Conservation (phyloP, 129 eudicot species). For the Kitagawia praeruptora region DNA sequence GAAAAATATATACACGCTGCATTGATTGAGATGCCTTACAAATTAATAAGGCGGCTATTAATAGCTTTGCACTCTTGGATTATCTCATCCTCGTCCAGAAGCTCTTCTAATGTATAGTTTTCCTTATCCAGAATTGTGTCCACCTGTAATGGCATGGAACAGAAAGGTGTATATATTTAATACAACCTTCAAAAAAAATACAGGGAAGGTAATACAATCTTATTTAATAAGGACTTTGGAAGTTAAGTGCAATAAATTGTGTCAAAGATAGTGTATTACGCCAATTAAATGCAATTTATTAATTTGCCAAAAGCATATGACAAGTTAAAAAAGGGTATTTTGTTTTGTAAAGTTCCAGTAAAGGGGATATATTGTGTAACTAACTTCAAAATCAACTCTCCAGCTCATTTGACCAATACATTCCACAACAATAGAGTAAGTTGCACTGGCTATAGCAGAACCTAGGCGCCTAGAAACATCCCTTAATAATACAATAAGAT, state of each 20-base stretch:
- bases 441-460: background rate
- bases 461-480: background rate
- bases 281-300: background rate
- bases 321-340: background rate
- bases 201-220: background rate
- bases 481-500: background rate
- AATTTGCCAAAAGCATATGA: background rate
- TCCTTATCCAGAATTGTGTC: conserved; percentile 88
- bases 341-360: background rate
- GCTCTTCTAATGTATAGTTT: conserved; percentile 73
- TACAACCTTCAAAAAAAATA: background rate
- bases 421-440: background rate
- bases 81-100: conserved; percentile 90
- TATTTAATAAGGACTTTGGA: background rate
- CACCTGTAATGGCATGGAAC: conserved; percentile 45
- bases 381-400: background rate
- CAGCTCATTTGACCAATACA: background rate
- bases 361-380: background rate
- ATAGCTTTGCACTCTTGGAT: conserved; percentile 98
- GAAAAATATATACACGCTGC: background rate
- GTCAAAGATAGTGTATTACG: background rate
- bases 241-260: background rate
- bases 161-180: background rate
- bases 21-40: conserved; percentile 30
- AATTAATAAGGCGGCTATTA: conserved; percentile 82